Conservation (phyloP, 192 early-diverging fungal genomes). For the Diversispora eburnea region DNA sequence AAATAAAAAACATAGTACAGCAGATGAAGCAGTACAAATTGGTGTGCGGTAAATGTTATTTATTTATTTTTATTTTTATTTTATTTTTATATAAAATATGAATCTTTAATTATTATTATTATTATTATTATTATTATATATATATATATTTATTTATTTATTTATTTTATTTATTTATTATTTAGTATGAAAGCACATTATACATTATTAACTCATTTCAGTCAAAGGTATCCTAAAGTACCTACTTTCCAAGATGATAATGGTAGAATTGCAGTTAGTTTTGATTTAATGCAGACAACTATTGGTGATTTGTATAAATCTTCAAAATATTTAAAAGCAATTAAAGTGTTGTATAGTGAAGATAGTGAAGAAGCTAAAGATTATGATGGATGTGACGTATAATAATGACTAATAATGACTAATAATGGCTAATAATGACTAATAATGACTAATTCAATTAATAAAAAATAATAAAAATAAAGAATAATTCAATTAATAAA, state of each 20-base stretch:
- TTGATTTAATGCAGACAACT: conserved; percentile 71
- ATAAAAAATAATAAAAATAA: too few species aligned
- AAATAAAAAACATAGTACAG: conserved; percentile 81
- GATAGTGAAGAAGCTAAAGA: conserved; percentile 44
- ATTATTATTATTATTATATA: too few species aligned
- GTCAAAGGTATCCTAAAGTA: conserved; percentile 91
- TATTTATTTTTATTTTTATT: background rate
- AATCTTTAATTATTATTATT: too few species aligned
- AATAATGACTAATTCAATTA: too few species aligned
- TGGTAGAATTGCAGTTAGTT: conserved; percentile 55
- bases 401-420: too few species aligned
- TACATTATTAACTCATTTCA: conserved; percentile 92
- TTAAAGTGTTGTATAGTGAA: conserved; percentile 51
- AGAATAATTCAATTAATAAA: too few species aligned
- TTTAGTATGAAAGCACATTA: conserved; percentile 78
- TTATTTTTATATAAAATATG: background rate
- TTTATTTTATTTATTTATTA: background rate
- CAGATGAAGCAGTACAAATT: conserved; percentile 81
- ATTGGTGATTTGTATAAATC: conserved; percentile 49
- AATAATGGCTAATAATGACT: too few species aligned
- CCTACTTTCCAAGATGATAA: conserved; percentile 52
- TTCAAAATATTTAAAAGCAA: conserved; percentile 50
- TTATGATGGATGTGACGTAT: conserved; percentile 16
- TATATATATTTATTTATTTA: background rate
- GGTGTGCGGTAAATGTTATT: conserved; percentile 50